Percentiles rank a stretch among this genome's conserved stretches.
These are phyloP conservation scores for Fragosphaeria purpurea DNA, from an alignment of 2,329 filamentous ascomycete species.

Conservation along the genomic window DNA sequence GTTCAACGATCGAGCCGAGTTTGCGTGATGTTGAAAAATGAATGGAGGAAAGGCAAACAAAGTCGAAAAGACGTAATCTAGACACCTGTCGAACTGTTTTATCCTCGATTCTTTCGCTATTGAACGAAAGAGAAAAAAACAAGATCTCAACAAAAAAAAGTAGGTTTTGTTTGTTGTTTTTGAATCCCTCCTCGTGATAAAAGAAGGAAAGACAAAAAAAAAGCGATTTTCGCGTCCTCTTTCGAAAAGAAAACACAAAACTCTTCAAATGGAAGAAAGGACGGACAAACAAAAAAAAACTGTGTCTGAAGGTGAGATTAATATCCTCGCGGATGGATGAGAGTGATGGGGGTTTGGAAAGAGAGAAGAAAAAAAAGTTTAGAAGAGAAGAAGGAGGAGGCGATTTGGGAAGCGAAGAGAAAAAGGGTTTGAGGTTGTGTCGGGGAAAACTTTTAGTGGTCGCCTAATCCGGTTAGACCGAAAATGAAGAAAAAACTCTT, in stretches of 20 bases:
- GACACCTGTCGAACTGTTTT: too few relatives aligned
- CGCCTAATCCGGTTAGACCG: slow-evolving; percentile 5
- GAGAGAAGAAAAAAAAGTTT: slow-evolving; percentile 8
- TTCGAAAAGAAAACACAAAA: slow-evolving; percentile 23
- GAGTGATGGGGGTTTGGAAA: slow-evolving; percentile 15
- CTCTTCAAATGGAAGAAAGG: slow-evolving; percentile 35
- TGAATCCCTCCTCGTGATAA: slow-evolving; percentile 8
- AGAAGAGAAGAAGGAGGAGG: slow-evolving; percentile 10
- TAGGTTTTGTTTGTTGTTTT: not conserved
- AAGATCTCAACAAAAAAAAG: not conserved
- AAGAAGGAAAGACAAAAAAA: slow-evolving; percentile 11
- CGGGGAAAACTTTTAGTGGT: slow-evolving; percentile 9
- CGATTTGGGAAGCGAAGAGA: slow-evolving; percentile 13
- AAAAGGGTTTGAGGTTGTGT: slow-evolving; percentile 15
- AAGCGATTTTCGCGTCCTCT: slow-evolving; percentile 29
- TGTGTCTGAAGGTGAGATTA: slow-evolving; percentile 14
- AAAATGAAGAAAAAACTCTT: not conserved
- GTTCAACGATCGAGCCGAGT: not conserved
- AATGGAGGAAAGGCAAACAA: not conserved
- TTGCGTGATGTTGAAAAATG: not conserved
- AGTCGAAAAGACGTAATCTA: not conserved
- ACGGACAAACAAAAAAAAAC: slow-evolving; percentile 22
- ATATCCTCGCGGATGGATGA: slow-evolving; percentile 19
- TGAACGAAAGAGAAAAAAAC: not conserved
- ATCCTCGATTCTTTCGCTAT: not conserved